A percentile compares a stretch with the other conserved stretches of the same genome.
These are phyloP conservation scores for Didymella glomerata DNA, from an alignment of 2,329 filamentous ascomycete species.

Conservation along the genomic window DNA sequence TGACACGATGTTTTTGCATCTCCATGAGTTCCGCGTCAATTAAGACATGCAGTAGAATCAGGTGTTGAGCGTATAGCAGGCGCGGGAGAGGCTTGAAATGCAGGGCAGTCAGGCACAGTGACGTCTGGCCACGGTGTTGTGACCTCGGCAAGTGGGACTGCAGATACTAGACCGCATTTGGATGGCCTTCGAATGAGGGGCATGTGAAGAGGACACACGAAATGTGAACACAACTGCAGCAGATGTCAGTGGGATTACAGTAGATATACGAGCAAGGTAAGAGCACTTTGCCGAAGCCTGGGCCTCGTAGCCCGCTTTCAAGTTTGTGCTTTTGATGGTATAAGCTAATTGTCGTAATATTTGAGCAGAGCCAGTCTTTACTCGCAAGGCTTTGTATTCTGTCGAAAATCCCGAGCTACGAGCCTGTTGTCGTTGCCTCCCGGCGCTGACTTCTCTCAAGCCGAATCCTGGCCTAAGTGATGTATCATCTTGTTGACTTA, in stretches of 20 bases:
- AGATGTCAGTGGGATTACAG: neutral
- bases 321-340: neutral
- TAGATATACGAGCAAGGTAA: neutral
- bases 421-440: neutral
- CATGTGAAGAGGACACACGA: conserved; percentile 11
- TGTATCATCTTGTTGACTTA: neutral
- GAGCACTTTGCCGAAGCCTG: neutral
- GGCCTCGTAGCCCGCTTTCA: no score
- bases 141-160: conserved; percentile 15
- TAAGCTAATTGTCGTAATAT: neutral
- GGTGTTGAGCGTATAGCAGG: neutral
- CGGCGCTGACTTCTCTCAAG: neutral
- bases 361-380: neutral
- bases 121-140: conserved; percentile 2
- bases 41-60: neutral
- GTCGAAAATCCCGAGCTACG: neutral
- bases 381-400: neutral
- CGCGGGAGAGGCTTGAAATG: conserved; percentile 8
- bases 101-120: conserved; percentile 13
- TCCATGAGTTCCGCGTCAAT: neutral
- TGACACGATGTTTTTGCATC: neutral
- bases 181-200: conserved; percentile 5
- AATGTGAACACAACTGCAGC: neutral
- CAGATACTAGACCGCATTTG: conserved; percentile 3
- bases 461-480: neutral